A percentile compares a stretch with the other conserved stretches of the same genome.
Conservation (phyloP, 441 rosid genomes). For the Populus hybrid region DNA sequence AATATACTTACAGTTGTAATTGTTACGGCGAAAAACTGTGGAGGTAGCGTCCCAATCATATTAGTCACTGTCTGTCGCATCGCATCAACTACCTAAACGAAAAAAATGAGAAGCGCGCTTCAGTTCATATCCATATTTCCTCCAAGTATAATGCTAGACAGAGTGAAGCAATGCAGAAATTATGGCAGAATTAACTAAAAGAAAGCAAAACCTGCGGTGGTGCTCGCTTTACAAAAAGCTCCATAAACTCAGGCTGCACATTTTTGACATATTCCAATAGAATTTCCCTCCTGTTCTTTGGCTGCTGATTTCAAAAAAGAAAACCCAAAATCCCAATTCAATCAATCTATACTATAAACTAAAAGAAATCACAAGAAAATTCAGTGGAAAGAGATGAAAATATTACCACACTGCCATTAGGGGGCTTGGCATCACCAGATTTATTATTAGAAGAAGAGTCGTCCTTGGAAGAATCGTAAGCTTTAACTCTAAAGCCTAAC, state of each 20-base stretch:
- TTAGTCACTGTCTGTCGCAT: constrained; percentile 92
- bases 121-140: background rate
- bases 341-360: background rate
- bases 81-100: constrained; percentile 80
- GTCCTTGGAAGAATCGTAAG: constrained; percentile 58
- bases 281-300: constrained; percentile 75
- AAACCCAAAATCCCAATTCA: constrained; percentile 19
- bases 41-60: constrained; percentile 92
- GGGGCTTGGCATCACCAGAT: constrained; percentile 56
- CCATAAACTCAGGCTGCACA: constrained; percentile 97
- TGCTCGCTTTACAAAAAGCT: constrained; percentile 84
- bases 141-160: constrained; percentile 11
- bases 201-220: constrained; percentile 62
- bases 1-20: constrained; percentile 70
- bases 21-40: constrained; percentile 80
- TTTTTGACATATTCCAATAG: constrained; percentile 89
- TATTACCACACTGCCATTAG: constrained; percentile 66
- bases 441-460: constrained; percentile 37
- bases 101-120: background rate
- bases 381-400: background rate
- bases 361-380: background rate
- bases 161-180: background rate
- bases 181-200: background rate
- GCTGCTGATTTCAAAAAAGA: constrained; percentile 31
- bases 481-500: constrained; percentile 44